Percentiles rank a stretch among this genome's conserved stretches.
These are phyloP conservation scores for Physocladia obscura DNA, from an alignment of 192 early-diverging fungal species.

Conservation along the genomic window DNA sequence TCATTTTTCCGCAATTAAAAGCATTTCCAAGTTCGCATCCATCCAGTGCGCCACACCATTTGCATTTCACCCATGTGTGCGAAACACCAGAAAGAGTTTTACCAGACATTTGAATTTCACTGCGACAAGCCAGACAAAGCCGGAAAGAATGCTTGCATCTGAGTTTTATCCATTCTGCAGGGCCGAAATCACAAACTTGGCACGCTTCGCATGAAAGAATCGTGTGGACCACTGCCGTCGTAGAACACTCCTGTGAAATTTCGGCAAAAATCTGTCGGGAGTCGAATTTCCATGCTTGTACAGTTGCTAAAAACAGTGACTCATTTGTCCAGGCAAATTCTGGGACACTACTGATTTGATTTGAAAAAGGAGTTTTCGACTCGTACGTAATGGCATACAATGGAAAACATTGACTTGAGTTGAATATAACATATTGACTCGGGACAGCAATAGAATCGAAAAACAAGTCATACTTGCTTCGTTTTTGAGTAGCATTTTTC, in stretches of 20 bases:
- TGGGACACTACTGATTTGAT: not conserved
- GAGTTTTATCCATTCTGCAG: not conserved
- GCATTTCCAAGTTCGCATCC: too few relatives aligned
- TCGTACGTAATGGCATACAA: slow-evolving; percentile 4
- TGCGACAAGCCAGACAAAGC: not conserved
- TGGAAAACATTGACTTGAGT: not conserved
- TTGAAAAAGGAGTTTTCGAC: not conserved
- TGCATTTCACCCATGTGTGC: too few relatives aligned
- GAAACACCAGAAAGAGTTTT: too few relatives aligned
- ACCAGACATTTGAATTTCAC: too few relatives aligned
- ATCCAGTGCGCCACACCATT: too few relatives aligned
- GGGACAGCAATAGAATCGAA: not conserved
- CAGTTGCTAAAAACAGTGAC: too few relatives aligned
- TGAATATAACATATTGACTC: not conserved
- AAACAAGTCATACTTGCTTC: not conserved
- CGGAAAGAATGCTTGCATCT: not conserved
- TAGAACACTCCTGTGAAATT: too few relatives aligned
- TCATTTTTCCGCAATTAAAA: too few relatives aligned
- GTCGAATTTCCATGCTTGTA: not conserved
- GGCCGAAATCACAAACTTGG: not conserved
- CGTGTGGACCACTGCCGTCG: too few relatives aligned
- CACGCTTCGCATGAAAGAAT: not conserved
- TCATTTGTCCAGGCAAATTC: not conserved
- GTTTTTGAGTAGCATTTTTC: not conserved
- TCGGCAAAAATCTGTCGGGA: not conserved